Evolutionary conservation across 2,329 filamentous ascomycete species (phyloP), one percentile per base, ranked within the genome.

Genomic region (Daldinia sp.): DNA sequence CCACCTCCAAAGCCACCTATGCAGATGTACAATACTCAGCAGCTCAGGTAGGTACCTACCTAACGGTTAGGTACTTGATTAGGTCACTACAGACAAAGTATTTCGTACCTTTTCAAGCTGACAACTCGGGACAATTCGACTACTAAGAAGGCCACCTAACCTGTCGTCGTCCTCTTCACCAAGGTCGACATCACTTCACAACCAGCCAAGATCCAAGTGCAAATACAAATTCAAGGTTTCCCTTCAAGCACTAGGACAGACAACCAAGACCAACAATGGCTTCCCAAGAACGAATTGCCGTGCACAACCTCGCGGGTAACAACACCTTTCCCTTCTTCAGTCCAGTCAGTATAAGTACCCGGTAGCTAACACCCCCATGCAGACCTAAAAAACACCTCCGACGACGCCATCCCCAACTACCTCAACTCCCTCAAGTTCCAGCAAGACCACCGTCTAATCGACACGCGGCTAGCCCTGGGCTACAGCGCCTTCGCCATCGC

Each of bases 301-400:
- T 91, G 68, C 87, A 91, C 76, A 91, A 89, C 66, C 79, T 90
- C 48, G 81, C 88, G 63, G 88, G 88, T 88, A 78, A 11, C 56
- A 52, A 39, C 52, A 64, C 34, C 63, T 11, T 25, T 23, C 27
- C 34, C 32, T 45, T 17, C 30, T 53, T 32, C 25, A 58, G 39
- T 34, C 3, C 27, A 17, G 10, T 10, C 21, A 41, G 15, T n/a
- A n/a, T n/a, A n/a, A n/a, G n/a, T n/a, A n/a, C n/a, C n/a, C n/a
- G n/a, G 7, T 27, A 13, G 15, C 45, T 48, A 48, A 30, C 43
- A 48, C 19, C 19, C 75, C 3, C 41, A 2, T 15, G 15, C 30
- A 96, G 95, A 98, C 77, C 90, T 99, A 68, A 98, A 98, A 80
- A 96, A 95, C 81, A 96, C 94, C 35, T 93, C 92, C 69, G 95